Conservation (phyloP, 176 grass and related monocot genomes). For the Microstegium vimineum region DNA sequence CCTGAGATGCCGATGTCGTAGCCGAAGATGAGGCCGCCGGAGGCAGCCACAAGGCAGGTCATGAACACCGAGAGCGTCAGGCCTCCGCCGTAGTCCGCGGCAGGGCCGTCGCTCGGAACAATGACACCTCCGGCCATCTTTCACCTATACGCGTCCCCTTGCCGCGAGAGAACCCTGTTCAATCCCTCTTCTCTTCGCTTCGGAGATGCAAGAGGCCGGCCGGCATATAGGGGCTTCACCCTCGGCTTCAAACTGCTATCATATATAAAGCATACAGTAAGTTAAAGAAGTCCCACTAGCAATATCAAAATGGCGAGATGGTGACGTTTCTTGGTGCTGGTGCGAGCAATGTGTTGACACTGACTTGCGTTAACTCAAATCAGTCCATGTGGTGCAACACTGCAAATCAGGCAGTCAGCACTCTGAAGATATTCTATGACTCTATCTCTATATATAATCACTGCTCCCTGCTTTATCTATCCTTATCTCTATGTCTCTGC, state of each 20-base stretch:
- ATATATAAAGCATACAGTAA: neutral
- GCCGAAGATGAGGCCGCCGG: slow-evolving; percentile 88
- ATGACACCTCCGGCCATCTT: slow-evolving; percentile 52
- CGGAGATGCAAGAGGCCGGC: neutral
- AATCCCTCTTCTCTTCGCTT: neutral
- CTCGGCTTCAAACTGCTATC: neutral
- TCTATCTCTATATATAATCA: too few species aligned
- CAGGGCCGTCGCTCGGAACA: neutral
- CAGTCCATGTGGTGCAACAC: neutral
- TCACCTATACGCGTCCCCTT: neutral
- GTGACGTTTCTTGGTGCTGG: neutral
- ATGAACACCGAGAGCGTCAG: slow-evolving; percentile 60
- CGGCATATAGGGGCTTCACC: neutral
- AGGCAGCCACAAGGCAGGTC: slow-evolving; percentile 76
- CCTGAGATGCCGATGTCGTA: slow-evolving; percentile 92
- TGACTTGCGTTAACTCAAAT: neutral
- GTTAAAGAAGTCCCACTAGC: neutral
- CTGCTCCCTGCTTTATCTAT: neutral
- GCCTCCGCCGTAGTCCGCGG: slow-evolving; percentile 42
- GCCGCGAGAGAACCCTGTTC: neutral
- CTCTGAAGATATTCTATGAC: neutral
- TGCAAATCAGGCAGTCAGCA: neutral
- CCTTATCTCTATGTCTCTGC: neutral
- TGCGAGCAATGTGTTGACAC: neutral
- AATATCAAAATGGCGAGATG: neutral